phyloP scores from a whole-genome alignment of 2,329 filamentous ascomycete species.

The Claviceps quebecensis region DNA sequence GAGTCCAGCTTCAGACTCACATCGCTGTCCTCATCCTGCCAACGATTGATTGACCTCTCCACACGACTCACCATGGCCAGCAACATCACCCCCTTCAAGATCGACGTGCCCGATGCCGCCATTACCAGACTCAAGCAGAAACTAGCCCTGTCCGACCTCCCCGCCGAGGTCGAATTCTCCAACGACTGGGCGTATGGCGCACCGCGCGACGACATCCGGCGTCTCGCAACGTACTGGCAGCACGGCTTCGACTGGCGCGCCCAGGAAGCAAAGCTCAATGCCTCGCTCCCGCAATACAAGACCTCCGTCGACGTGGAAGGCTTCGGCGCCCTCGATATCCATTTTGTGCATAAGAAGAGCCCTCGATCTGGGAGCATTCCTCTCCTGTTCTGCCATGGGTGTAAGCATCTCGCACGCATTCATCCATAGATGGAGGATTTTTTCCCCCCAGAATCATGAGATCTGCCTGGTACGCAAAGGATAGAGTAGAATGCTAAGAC shows the following conservation, averaged over 20 bases:
- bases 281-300: constrained; percentile 40
- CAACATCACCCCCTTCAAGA: constrained; percentile 20
- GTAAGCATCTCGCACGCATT: constrained; percentile 4
- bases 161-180: constrained; percentile 18
- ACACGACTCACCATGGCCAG: constrained; percentile 1
- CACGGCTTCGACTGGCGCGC: constrained; percentile 48
- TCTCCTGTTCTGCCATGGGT: constrained; percentile 35
- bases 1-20: too few species aligned
- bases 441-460: too few species aligned
- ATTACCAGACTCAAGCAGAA: constrained; percentile 18
- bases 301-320: constrained; percentile 38
- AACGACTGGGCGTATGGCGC: constrained; percentile 20
- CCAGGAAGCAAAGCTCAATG: constrained; percentile 43
- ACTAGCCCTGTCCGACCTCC: constrained; percentile 17
- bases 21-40: too few species aligned
- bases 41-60: too few species aligned
- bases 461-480: too few species aligned
- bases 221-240: constrained; percentile 23
- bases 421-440: too few species aligned
- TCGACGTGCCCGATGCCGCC: constrained; percentile 19
- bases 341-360: constrained; percentile 48
- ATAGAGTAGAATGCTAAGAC: neutral
- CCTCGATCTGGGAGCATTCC: constrained; percentile 40
- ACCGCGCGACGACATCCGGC: constrained; percentile 18
- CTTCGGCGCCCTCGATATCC: constrained; percentile 45